These are phyloP conservation scores for Clohesyomyces aquaticus DNA, from an alignment of 495 filamentous ascomycete genomes.

Conservation along the genomic window DNA sequence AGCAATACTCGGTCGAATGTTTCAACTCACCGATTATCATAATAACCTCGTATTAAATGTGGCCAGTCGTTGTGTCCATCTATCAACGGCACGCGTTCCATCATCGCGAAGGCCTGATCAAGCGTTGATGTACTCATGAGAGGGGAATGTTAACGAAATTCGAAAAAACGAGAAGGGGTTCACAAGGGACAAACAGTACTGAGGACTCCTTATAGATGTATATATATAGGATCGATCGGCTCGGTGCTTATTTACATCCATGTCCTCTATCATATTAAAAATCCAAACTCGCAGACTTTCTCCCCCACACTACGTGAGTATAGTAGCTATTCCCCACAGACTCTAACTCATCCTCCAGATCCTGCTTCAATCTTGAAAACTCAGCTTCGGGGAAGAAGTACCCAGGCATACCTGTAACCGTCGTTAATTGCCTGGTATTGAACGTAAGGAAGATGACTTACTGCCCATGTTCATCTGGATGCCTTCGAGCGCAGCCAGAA, in stretches of 20 bases:
- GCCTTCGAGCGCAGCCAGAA: conserved; percentile 14
- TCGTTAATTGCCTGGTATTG: neutral
- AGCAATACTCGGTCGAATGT: too few species aligned
- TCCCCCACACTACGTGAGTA: conserved; percentile 16
- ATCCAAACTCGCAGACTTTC: conserved; percentile 6
- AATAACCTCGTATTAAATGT: conserved; percentile 15
- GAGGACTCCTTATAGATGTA: too few species aligned
- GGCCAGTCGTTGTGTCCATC: conserved; percentile 34
- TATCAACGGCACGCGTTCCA: too few species aligned
- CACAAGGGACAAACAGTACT: too few species aligned
- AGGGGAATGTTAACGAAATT: too few species aligned
- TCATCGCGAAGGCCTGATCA: too few species aligned
- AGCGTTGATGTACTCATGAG: too few species aligned
- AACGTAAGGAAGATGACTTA: neutral
- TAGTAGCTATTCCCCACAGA: conserved; percentile 17
- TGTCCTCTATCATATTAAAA: neutral
- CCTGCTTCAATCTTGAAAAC: conserved; percentile 1
- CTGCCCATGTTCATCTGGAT: conserved; percentile 3
- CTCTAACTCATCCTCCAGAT: conserved; percentile 18
- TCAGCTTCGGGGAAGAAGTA: conserved; percentile 11
- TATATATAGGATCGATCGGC: too few species aligned
- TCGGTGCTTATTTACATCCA: neutral
- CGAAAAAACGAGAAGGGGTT: too few species aligned
- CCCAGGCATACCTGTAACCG: conserved; percentile 10
- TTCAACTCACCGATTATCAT: conserved; percentile 20